These are phyloP conservation scores for Casuarina glauca DNA, from an alignment of 306 rosid genomes.

Conservation along the genomic window DNA sequence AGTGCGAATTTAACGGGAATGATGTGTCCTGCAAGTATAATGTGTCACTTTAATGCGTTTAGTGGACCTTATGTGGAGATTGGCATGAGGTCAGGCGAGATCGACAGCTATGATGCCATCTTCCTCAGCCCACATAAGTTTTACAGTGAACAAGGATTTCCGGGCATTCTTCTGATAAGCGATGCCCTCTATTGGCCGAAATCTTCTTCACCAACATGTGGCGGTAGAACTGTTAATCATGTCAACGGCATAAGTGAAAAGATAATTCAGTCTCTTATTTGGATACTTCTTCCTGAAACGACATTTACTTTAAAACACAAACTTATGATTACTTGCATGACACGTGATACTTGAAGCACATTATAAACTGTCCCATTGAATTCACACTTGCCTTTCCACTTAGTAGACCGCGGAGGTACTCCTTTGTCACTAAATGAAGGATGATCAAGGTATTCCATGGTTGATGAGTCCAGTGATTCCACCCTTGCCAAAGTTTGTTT, in stretches of 20 bases:
- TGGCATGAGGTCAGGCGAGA: conserved; percentile 52
- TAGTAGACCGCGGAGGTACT: conserved; percentile 58
- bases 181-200: conserved; percentile 47
- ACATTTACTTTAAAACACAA: neutral
- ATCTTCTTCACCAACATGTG: conserved; percentile 79
- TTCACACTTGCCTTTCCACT: conserved; percentile 82
- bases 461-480: conserved; percentile 69
- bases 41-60: neutral
- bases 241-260: conserved; percentile 72
- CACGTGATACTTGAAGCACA: conserved; percentile 61
- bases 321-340: conserved; percentile 49
- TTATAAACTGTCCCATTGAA: conserved; percentile 50
- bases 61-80: conserved; percentile 80
- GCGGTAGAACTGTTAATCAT: conserved; percentile 75
- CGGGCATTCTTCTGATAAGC: conserved; percentile 69
- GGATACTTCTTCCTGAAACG: too few species aligned
- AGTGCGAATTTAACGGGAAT: conserved; percentile 60
- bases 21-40: conserved; percentile 64
- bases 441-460: conserved; percentile 61
- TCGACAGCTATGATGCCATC: conserved; percentile 68
- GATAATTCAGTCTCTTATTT: conserved; percentile 31
- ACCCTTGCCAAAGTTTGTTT: conserved; percentile 55
- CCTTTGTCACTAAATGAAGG: conserved; percentile 61
- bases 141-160: conserved; percentile 79
- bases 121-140: conserved; percentile 81